phyloP scores from a whole-genome alignment of 345 rosid genomes.

The Eucalyptus cloeziana region DNA sequence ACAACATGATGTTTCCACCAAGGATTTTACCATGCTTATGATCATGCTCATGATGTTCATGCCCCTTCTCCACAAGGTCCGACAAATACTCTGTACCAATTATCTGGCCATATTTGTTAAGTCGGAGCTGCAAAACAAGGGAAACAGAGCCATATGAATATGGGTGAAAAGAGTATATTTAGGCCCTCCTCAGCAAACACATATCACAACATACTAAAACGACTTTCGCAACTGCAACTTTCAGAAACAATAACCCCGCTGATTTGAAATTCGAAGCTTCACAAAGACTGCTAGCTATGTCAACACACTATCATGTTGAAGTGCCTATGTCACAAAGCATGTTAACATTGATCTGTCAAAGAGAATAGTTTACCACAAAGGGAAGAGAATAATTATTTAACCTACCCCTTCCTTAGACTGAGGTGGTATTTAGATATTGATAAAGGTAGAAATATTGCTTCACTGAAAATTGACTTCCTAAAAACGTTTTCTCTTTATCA shows the following conservation, averaged over 20 bases:
- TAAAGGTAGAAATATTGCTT: not conserved
- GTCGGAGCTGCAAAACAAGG: slow-evolving; percentile 64
- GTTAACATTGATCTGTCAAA: not conserved
- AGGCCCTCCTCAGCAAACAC: not conserved
- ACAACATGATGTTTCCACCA: not conserved
- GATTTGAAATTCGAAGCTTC: not conserved
- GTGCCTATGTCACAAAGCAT: not conserved
- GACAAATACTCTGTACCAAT: slow-evolving; percentile 89
- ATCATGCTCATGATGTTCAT: slow-evolving; percentile 46
- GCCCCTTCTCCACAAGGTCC: slow-evolving; percentile 92
- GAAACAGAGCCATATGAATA: not conserved
- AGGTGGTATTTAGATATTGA: not conserved
- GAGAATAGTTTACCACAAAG: not conserved
- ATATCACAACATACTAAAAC: not conserved
- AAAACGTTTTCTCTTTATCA: not conserved
- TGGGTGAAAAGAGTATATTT: not conserved
- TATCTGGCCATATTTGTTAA: slow-evolving; percentile 73
- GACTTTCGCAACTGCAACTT: not conserved
- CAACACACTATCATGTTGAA: not conserved
- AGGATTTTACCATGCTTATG: slow-evolving; percentile 65
- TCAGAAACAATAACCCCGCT: not conserved
- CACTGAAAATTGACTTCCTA: not conserved
- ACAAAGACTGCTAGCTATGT: not conserved
- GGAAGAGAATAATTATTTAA: not conserved
- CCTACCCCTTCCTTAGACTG: not conserved